A percentile compares a stretch with the other conserved stretches of the same genome.
These are phyloP conservation scores for Coriolopsis trogii DNA, from an alignment of 1,284 basidiomycete genomes.

Conservation along the genomic window DNA sequence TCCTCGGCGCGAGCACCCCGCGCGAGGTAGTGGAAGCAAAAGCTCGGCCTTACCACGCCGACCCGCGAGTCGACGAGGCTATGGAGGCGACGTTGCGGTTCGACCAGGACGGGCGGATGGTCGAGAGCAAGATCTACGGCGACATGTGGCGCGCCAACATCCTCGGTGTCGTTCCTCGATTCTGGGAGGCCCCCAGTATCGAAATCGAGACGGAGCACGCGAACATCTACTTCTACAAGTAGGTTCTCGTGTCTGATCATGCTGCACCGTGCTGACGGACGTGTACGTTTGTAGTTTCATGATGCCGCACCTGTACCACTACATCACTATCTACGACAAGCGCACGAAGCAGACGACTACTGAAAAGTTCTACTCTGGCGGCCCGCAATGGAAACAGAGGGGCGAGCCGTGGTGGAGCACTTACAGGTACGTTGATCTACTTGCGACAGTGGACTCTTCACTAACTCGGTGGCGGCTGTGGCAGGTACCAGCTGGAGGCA, in stretches of 20 bases:
- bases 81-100: conserved; percentile 25
- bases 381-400: conserved; percentile 39
- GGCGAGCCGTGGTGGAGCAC: conserved; percentile 58
- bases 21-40: conserved; percentile 18
- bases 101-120: conserved; percentile 17
- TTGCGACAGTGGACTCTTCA: not conserved
- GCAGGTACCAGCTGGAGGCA: conserved; percentile 59
- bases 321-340: conserved; percentile 27
- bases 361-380: conserved; percentile 28
- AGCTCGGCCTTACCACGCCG: conserved; percentile 15
- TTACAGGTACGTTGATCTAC: conserved; percentile 33
- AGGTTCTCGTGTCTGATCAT: not conserved
- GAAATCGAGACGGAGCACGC: conserved; percentile 25
- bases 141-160: conserved; percentile 24
- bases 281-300: conserved; percentile 10
- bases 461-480: too few species aligned
- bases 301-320: conserved; percentile 26
- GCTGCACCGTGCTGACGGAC: not conserved
- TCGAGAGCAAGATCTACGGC: conserved; percentile 21
- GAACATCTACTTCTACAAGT: conserved; percentile 22
- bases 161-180: conserved; percentile 17
- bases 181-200: conserved; percentile 24
- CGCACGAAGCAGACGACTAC: conserved; percentile 20
- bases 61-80: conserved; percentile 24
- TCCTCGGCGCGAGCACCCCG: conserved; percentile 17